These are phyloP conservation scores for Mycena galopus DNA, from an alignment of 768 basidiomycete species.

Conservation along the genomic window DNA sequence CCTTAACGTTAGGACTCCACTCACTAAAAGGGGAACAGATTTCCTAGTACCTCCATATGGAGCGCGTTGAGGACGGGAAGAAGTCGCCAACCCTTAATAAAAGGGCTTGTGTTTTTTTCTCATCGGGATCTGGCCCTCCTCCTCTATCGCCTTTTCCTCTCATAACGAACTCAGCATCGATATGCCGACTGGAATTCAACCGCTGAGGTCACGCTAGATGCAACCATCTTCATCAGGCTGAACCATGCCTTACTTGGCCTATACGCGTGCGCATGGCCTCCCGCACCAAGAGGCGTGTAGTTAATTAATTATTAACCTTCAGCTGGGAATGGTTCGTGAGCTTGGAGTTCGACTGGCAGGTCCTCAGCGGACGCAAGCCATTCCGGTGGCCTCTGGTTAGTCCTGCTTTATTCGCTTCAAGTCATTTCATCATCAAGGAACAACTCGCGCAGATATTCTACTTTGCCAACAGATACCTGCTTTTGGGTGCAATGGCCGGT, in stretches of 20 bases:
- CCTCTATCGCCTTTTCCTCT: constrained; percentile 7
- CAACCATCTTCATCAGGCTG: constrained; percentile 61
- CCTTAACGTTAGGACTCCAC: constrained; percentile 23
- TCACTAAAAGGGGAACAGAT: constrained; percentile 20
- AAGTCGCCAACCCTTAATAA: constrained; percentile 9
- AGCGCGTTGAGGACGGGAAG: constrained; percentile 11
- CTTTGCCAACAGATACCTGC: constrained; percentile 58
- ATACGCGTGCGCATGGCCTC: constrained; percentile 57
- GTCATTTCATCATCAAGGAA: not conserved
- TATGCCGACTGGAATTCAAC: constrained; percentile 70
- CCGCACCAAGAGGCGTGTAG: not conserved
- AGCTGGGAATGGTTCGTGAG: constrained; percentile 78
- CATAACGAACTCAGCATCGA: constrained; percentile 18
- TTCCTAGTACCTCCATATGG: constrained; percentile 26
- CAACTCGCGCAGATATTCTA: constrained; percentile 55
- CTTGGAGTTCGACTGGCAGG: constrained; percentile 57
- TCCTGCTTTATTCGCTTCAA: not conserved
- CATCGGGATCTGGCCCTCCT: constrained; percentile 13
- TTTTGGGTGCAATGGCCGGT: constrained; percentile 57
- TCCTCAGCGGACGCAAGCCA: constrained; percentile 53
- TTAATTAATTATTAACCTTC: constrained; percentile 10
- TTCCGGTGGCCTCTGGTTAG: constrained; percentile 63
- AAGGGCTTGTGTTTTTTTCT: constrained; percentile 3
- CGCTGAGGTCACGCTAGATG: constrained; percentile 60
- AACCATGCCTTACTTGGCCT: constrained; percentile 71